A percentile compares a stretch with the other conserved stretches of the same genome.
Conservation (phyloP, 306 rosid genomes). For the Alnus rubra region DNA sequence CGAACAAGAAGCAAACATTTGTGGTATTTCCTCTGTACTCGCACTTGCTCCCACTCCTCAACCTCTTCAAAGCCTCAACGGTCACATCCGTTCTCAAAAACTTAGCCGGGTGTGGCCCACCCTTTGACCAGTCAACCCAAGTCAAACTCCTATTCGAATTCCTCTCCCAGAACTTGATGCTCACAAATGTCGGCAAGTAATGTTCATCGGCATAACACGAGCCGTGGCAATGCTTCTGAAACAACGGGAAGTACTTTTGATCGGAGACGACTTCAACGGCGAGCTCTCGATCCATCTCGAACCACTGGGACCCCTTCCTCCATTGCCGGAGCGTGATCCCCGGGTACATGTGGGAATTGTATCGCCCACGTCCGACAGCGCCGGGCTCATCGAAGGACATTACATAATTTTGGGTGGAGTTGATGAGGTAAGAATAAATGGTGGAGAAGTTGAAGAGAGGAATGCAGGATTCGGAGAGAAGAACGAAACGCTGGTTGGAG, state of each 20-base stretch:
- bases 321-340: slow-evolving; percentile 47
- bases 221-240: slow-evolving; percentile 44
- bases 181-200: slow-evolving; percentile 70
- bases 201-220: slow-evolving; percentile 83
- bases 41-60: slow-evolving; percentile 51
- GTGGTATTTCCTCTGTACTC: slow-evolving; percentile 39
- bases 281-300: slow-evolving; percentile 65
- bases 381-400: slow-evolving; percentile 65
- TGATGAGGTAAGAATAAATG: slow-evolving; percentile 59
- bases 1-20: slow-evolving; percentile 61
- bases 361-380: slow-evolving; percentile 63
- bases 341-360: slow-evolving; percentile 57
- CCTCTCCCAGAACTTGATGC: slow-evolving; percentile 42
- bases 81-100: slow-evolving; percentile 53
- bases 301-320: slow-evolving; percentile 93
- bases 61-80: slow-evolving; percentile 38
- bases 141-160: slow-evolving; percentile 78
- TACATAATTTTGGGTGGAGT: slow-evolving; percentile 54
- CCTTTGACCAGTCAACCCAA: slow-evolving; percentile 82
- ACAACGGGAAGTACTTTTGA: slow-evolving; percentile 52
- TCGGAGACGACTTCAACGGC: slow-evolving; percentile 69
- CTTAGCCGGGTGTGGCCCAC: slow-evolving; percentile 71
- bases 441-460: slow-evolving; percentile 81
- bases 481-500: slow-evolving; percentile 74
- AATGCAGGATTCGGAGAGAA: slow-evolving; percentile 78